Percentiles rank a stretch among this genome's conserved stretches.
Conservation (phyloP, 768 basidiomycete genomes). For the Termitomyces sp. region DNA sequence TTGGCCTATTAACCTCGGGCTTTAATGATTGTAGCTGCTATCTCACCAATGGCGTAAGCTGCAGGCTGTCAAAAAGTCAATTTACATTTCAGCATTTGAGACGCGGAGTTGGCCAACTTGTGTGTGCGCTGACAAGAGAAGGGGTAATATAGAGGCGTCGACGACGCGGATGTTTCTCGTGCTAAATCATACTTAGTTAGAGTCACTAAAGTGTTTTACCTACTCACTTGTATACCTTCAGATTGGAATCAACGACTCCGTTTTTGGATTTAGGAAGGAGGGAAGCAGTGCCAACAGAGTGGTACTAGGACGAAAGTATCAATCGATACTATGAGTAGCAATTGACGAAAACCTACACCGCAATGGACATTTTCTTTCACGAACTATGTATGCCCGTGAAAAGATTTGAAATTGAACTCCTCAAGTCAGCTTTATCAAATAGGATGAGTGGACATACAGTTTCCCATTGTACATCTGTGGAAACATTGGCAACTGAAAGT, state of each 20-base stretch:
- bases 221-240: slow-evolving; percentile 20
- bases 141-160: slow-evolving; percentile 36
- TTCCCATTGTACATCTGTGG: no score
- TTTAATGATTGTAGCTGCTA: slow-evolving; percentile 1
- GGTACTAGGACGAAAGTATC: slow-evolving; percentile 14
- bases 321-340: background rate
- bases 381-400: slow-evolving; percentile 12
- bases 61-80: background rate
- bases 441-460: no score
- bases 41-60: slow-evolving; percentile 1
- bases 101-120: slow-evolving; percentile 12
- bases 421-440: background rate
- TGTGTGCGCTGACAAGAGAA: slow-evolving; percentile 32
- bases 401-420: background rate
- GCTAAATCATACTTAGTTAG: slow-evolving; percentile 12
- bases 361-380: slow-evolving; percentile 11
- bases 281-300: slow-evolving; percentile 30
- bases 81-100: background rate
- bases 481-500: no score
- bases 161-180: slow-evolving; percentile 41
- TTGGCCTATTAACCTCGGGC: background rate
- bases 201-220: background rate
- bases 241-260: slow-evolving; percentile 17
- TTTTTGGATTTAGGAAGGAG: slow-evolving; percentile 28
- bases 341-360: slow-evolving; percentile 8